Conservation (phyloP, 306 rosid species). For the Cicer yamashitae region DNA sequence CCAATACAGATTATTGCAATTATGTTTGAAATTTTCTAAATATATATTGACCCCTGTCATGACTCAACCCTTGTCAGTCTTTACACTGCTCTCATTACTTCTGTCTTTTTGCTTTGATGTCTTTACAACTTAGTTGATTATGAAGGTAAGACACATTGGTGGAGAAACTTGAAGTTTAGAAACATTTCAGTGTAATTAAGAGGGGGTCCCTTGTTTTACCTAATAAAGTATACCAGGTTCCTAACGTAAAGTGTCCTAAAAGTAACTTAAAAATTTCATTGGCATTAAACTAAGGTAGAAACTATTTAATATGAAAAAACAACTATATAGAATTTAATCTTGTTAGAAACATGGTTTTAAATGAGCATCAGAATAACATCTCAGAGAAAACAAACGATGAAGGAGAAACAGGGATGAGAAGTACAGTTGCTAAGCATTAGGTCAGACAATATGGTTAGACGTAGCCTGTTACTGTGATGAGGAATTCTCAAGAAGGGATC, state of each 20-base stretch:
- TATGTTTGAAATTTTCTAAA: slow-evolving; percentile 3
- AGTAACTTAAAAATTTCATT: no score
- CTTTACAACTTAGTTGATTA: slow-evolving; percentile 9
- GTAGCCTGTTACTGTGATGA: neutral
- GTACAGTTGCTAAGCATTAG: neutral
- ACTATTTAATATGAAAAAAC: neutral
- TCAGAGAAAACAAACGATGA: neutral
- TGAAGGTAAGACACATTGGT: neutral
- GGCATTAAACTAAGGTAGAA: neutral
- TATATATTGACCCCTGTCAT: slow-evolving; percentile 6
- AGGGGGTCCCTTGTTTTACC: neutral
- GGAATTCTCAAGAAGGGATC: neutral
- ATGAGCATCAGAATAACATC: neutral
- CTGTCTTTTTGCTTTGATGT: slow-evolving; percentile 6
- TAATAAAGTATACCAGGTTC: neutral
- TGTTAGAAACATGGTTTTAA: slow-evolving; percentile 4
- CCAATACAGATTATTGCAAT: slow-evolving; percentile 19
- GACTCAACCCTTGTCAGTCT: slow-evolving; percentile 19
- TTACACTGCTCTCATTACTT: neutral
- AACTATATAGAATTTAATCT: neutral
- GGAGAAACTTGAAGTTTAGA: neutral
- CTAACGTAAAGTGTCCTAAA: neutral
- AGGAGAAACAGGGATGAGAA: slow-evolving; percentile 22
- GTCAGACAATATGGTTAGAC: neutral
- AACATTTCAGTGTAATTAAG: neutral